Evolutionary conservation across 345 rosid genomes (phyloP), one percentile per base, ranked within the genome.

Genomic region (Ricinus communis): DNA sequence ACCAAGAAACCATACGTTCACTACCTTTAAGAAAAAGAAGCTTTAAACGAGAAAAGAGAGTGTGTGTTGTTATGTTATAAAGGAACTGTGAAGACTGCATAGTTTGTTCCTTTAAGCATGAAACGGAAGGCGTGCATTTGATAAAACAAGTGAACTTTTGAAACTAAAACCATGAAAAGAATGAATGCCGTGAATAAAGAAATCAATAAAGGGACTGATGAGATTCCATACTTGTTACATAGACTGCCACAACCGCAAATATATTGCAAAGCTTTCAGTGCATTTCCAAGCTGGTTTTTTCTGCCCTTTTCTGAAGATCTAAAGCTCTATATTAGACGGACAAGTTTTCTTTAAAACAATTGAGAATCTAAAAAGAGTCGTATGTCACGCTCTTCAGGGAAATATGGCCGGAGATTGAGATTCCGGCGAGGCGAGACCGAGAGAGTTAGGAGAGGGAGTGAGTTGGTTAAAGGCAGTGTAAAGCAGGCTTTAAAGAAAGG

Each of bases 211-310:
- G 71, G 73, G 30, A 33, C 38, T 33, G 38, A 27, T 30, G 52
- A 74, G 76, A 75, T 79, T 79, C 82, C 82, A 66, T 79, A 79
- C 73, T 62, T 33, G 41, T 56, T 50, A 51, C 6, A 33, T 33
- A 33, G 38, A 33, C 38, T 33, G 38, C 38, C 38, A 33, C 38
- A 33, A 33, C 38, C 38, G 6, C 38, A 33, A 33, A 2, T 33
- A 33, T 6, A 33, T 57, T 65, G 70, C 58, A 71, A 74, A 46
- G 68, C 73, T 70, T 79, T 71, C 79, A 67, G 54, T 75, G 76
- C 70, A 28, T 74, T 66, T 71, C 72, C 73, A 70, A 60, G 78
- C 75, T 74, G 78, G 53, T 52, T 66, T 25, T 25, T 31, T n/a
- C n/a, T n/a, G n/a, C 28, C 50, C 47, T 76, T 45, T 36, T n/a